A percentile compares a stretch with the other conserved stretches of the same genome.
phyloP scores from a whole-genome alignment of 2,329 filamentous ascomycete genomes.

The Colletotrichum karsti region DNA sequence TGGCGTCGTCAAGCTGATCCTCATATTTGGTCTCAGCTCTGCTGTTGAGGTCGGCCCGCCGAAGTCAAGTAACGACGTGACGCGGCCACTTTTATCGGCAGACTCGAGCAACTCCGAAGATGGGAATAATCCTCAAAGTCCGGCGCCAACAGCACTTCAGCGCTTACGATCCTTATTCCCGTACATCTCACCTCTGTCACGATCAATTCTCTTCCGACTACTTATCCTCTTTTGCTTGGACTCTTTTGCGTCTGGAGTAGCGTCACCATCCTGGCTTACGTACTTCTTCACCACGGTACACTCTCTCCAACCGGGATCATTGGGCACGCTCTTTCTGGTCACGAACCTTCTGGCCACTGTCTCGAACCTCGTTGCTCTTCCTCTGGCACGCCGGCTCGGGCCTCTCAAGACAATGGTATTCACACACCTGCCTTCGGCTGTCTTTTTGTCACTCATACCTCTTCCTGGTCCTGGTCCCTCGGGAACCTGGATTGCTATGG shows the following conservation, averaged over 20 bases:
- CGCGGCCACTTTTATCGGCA: not conserved
- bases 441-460: constrained; percentile 71
- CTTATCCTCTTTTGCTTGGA: constrained; percentile 26
- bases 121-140: not conserved
- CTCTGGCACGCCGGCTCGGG: constrained; percentile 63
- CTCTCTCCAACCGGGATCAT: constrained; percentile 53
- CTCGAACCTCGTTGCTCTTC: constrained; percentile 62
- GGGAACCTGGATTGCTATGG: constrained; percentile 60
- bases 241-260: constrained; percentile 69
- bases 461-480: constrained; percentile 48
- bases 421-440: constrained; percentile 74
- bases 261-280: constrained; percentile 67
- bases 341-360: constrained; percentile 59
- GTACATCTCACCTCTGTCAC: constrained; percentile 25
- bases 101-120: not conserved
- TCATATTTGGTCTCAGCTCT: constrained; percentile 58
- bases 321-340: constrained; percentile 64
- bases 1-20: constrained; percentile 63
- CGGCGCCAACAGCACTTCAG: not conserved
- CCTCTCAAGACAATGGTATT: constrained; percentile 82
- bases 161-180: constrained; percentile 16
- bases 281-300: constrained; percentile 63
- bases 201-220: constrained; percentile 23
- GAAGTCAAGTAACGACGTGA: not conserved
- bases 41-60: constrained; percentile 49